Base-by-base conservation (phyloP, 2,329 filamentous ascomycete genomes). In the Phoma sp. region DNA sequence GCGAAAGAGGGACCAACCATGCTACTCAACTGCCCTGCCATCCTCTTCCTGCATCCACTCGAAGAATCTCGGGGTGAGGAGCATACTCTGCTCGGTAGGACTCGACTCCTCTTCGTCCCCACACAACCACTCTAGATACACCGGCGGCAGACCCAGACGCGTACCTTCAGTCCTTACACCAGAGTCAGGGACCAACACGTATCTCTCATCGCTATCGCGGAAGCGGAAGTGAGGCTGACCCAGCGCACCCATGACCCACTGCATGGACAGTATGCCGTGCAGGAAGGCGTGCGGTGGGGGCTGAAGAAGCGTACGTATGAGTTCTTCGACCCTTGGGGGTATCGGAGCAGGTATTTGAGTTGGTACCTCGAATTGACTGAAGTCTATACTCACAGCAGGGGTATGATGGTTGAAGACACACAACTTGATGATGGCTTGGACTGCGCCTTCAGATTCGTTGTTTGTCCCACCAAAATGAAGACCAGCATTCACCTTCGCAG, bases 121-220 rank as follows among this genome's bases (percentile, higher is more conserved):
- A 32, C 57, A 65, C 7, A 70, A 51, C 66, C 64, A 71, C 10
- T 63, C 59, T 22, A 60, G 38, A 25, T 58, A 64, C 8, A 57
- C 41, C 2, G 25, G 36, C 2, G 65, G 66, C 4, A 71, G n/a
- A 2, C 65, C 66, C 17, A 63, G 21, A n/a, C 46, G 17, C 5
- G 9, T 8, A 3, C 63, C 64, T 10, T 43, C 17, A 3, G 6
- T 47, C 13, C 62, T 48, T 17, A 54, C 27, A 21, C 12, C 8
- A 3, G 44, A 49, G 2, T 49, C 29, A 21, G 32, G 19, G 2
- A 15, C 46, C 15, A 71, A 41, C 1, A 68, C 51, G 17, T 59
- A 62, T 17, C 64, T 57, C 35, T 60, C 59, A 32, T 65, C 61
- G 3, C 6, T 43, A 0, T 47, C n/a, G 15, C 63, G 50, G 24